Evolutionary conservation across 2,329 filamentous ascomycete species (phyloP), one percentile per base, ranked within the genome.

Genomic region (Hymenotorrendiella dingleyae): DNA sequence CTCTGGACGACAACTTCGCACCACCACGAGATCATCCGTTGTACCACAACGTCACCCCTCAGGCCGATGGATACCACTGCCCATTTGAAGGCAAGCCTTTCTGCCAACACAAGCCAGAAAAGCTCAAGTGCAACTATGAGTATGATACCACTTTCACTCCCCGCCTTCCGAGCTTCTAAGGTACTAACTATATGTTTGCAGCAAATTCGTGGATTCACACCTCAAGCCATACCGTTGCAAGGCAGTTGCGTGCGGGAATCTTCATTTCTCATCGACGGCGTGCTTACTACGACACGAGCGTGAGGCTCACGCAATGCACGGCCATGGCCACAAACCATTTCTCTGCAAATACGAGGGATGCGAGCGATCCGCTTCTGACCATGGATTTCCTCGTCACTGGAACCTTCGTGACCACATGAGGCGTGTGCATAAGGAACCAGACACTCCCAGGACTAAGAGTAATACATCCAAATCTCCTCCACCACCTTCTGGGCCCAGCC

Each of bases 111-210:
- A 86, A 86, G 69, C 80, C 90, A 29, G 93, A 94, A 61, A 93
- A 94, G 71, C 85, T 97, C 57, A 96, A 96, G 78, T 96, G 91
- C 81, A 94, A 95, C 69, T 97, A 96, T 63, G 90, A 96, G 90
- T 94, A 83, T 78, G 87, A 33, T 27, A 4, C 19, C n/a, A 34
- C 36, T 47, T 14, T 24, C 28, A 16, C 27, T 20, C 21, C 21
- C 16, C 37, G 43, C 22, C 26, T 16, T 41, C 19, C 30, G 32
- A 48, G 48, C n/a, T n/a, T n/a, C n/a, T n/a, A n/a, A n/a, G n/a
- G n/a, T 43, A 50, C 57, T 61, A 56, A 61, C 43, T 33, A 49
- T 28, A 22, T 30, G 29, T 39, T 36, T 16, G n/a, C 27, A 95
- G 90, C 76, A 97, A 97, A 76, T 95, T 93, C 58, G 82, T 97